These are phyloP conservation scores for Solanum chacoense DNA, from an alignment of 305 asterid species.

Conservation along the genomic window DNA sequence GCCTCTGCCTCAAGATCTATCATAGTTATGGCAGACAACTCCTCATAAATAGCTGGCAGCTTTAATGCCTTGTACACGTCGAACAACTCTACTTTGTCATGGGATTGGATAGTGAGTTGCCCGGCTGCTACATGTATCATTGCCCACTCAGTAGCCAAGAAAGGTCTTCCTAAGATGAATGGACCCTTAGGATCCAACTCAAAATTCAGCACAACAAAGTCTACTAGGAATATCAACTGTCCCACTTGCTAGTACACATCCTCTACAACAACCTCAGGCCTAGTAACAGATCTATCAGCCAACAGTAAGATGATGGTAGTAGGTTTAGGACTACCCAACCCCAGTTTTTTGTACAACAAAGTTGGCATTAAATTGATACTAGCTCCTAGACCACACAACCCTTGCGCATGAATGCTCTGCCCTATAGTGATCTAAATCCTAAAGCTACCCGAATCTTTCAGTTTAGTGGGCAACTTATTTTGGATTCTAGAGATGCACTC, in stretches of 20 bases:
- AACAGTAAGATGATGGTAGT: neutral
- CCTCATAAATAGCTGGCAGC: no score
- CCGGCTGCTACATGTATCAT: neutral
- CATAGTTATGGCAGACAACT: no score
- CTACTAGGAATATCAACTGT: neutral
- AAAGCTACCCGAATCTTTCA: no score
- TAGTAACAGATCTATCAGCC: neutral
- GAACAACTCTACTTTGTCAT: no score
- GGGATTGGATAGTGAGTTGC: neutral
- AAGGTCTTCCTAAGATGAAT: neutral
- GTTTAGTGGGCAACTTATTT: no score
- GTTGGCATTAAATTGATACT: no score
- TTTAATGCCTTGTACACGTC: no score
- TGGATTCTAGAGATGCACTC: no score
- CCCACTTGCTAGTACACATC: neutral
- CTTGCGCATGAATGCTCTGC: no score
- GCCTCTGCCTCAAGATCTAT: no score
- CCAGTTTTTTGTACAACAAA: neutral
- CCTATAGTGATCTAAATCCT: no score
- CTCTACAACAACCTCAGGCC: neutral
- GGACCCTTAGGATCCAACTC: neutral
- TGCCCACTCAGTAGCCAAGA: neutral
- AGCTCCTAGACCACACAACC: no score
- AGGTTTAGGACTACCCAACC: neutral
- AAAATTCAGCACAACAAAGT: neutral